Evolutionary conservation across 768 basidiomycete genomes (phyloP), one percentile per base, ranked within the genome.

Genomic region (Phallus indusiatus): DNA sequence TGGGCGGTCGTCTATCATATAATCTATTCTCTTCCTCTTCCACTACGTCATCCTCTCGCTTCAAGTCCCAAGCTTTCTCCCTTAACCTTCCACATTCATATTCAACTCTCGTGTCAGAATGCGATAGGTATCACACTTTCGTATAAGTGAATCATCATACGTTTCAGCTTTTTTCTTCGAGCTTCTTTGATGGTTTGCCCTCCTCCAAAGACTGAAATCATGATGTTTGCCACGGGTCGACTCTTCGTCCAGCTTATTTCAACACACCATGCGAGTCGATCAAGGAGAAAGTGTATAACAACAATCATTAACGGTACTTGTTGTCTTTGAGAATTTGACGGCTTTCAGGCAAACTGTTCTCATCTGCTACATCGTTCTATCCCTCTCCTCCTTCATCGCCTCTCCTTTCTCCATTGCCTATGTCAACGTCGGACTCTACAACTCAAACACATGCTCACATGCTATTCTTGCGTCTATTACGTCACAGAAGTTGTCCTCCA

Each of bases 401-500:
- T n/a, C 60, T 66, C 1, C 63, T 69, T 12, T 76, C 75, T 58
- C 73, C 73, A 10, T 76, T 78, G 6, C 73, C 82, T 36, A 37
- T 72, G 63, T 75, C 55, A 37, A 1, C 47, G 1, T n/a, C n/a
- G n/a, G n/a, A n/a, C n/a, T n/a, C n/a, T n/a, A 54, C 62, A 16
- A 37, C 70, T 8, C 63, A 66, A 14, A 24, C 64, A n/a, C n/a
- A n/a, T n/a, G n/a, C n/a, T n/a, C n/a, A n/a, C 74, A 78, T 14
- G 82, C 81, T 7, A 74, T 84, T 66, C 74, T 84, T 17, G 90
- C 90, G 11, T 79, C 81, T n/a, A 75, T 90, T 62, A 90, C 89
- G 9, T 81, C 82, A 49, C 85, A 90, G 72, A 93, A 90, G 0
- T 72, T 94, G 33, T 63, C 88, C 54, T 73, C 75, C 66, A 84